phyloP scores from a whole-genome alignment of 2,329 filamentous ascomycete genomes.

The Chalaropsis thielavioides region DNA sequence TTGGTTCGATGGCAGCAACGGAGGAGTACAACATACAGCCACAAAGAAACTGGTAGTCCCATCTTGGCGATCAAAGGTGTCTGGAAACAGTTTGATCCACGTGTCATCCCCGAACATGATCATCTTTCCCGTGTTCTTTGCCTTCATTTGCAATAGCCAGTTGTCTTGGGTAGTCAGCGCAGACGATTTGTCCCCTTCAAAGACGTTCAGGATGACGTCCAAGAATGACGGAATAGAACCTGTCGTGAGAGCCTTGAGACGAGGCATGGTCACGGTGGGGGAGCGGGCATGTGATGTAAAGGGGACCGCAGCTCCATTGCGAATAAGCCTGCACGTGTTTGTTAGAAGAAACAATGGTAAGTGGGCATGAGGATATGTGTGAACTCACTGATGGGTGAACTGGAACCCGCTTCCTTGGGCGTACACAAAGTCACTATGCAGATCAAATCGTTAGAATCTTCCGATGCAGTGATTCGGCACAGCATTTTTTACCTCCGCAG shows the following conservation, averaged over 20 bases:
- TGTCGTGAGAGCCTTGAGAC: conserved; percentile 92
- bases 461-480: background rate
- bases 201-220: conserved; percentile 91
- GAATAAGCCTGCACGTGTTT: conserved; percentile 51
- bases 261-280: conserved; percentile 95
- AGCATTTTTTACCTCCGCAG: conserved; percentile 53
- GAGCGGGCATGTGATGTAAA: conserved; percentile 95
- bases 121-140: conserved; percentile 55
- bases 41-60: conserved; percentile 98
- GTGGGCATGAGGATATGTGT: background rate
- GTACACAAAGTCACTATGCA: conserved; percentile 77
- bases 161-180: conserved; percentile 81
- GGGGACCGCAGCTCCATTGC: conserved; percentile 67
- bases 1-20: background rate
- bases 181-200: conserved; percentile 83
- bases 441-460: conserved; percentile 19
- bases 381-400: conserved; percentile 67
- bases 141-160: conserved; percentile 87
- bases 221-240: conserved; percentile 97
- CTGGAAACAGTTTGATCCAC: conserved; percentile 92
- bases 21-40: conserved; percentile 53
- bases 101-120: conserved; percentile 97
- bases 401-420: conserved; percentile 63
- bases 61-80: conserved; percentile 71
- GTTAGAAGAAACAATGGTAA: background rate